Evolutionary conservation across 305 asterid genomes (phyloP).

Genomic region (Fraxinus ornus): DNA sequence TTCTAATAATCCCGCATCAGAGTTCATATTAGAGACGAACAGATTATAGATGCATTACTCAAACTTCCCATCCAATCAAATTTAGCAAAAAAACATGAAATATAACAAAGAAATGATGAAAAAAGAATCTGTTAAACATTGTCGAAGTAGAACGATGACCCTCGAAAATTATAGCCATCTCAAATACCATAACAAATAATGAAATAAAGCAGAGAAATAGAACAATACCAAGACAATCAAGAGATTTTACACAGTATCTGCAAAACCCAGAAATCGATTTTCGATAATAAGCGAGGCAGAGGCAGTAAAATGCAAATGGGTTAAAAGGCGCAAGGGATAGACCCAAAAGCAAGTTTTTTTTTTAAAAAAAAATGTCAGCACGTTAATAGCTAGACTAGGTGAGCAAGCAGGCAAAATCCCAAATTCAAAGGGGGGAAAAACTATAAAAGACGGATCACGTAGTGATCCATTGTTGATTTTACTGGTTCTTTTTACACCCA

Average conservation of each 20-base stretch:
- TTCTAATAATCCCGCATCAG: neutral
- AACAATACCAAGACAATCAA: neutral
- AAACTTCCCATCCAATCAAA: neutral
- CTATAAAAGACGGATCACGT: neutral
- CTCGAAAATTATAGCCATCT: neutral
- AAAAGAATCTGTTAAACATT: neutral
- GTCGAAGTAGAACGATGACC: neutral
- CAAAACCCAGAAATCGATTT: neutral
- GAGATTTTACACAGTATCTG: neutral
- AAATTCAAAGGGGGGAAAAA: neutral
- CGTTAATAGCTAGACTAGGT: neutral
- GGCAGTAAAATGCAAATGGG: neutral
- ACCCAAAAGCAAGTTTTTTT: neutral
- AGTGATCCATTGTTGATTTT: neutral
- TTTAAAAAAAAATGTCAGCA: neutral
- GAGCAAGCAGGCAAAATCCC: neutral
- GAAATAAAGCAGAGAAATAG: neutral
- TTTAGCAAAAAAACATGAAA: neutral
- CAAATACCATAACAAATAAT: neutral
- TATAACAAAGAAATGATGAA: neutral
- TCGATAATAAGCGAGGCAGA: neutral
- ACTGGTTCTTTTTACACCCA: neutral
- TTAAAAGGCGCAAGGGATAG: neutral
- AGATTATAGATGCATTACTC: neutral
- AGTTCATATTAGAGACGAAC: neutral